Evolutionary conservation across 768 basidiomycete genomes (phyloP).

Genomic region (Termitomyces sp.): DNA sequence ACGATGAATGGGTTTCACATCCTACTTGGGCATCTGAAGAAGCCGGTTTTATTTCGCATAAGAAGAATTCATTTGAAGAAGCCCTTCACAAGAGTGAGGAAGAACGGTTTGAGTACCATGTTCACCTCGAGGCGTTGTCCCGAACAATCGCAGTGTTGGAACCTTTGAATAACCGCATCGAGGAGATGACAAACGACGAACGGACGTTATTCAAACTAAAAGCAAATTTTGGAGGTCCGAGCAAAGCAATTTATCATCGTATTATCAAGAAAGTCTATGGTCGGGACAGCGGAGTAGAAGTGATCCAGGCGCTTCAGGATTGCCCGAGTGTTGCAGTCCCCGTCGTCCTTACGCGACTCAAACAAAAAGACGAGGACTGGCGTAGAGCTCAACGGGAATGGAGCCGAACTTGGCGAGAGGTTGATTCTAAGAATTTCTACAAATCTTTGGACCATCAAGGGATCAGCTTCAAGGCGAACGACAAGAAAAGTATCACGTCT

Average conservation of each 20-base stretch:
- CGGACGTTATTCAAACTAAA: slow-evolving; percentile 74
- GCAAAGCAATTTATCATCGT: slow-evolving; percentile 85
- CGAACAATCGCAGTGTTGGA: slow-evolving; percentile 91
- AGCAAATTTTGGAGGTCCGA: slow-evolving; percentile 83
- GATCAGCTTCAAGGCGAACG: slow-evolving; percentile 89
- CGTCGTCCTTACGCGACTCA: slow-evolving; percentile 82
- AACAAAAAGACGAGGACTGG: slow-evolving; percentile 97
- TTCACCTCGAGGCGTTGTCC: slow-evolving; percentile 84
- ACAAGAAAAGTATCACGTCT: slow-evolving; percentile 87
- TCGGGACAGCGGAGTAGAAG: slow-evolving; percentile 64
- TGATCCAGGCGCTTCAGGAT: slow-evolving; percentile 85
- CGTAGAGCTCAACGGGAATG: slow-evolving; percentile 89
- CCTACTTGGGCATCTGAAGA: slow-evolving; percentile 98
- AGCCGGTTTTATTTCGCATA: slow-evolving; percentile 88
- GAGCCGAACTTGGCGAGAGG: slow-evolving; percentile 95
- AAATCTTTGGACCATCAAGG: slow-evolving; percentile 97
- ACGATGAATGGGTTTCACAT: slow-evolving; percentile 98
- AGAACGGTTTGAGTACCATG: slow-evolving; percentile 96
- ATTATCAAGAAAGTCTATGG: slow-evolving; percentile 95
- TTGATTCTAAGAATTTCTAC: slow-evolving; percentile 97
- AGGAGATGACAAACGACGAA: slow-evolving; percentile 87
- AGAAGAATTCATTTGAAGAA: slow-evolving; percentile 96
- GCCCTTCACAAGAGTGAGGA: slow-evolving; percentile 96
- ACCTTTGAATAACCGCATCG: slow-evolving; percentile 77
- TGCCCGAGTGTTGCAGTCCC: slow-evolving; percentile 87